Conservation (phyloP, 2,329 filamentous ascomycete species). For the Pseudopithomyces maydicus region DNA sequence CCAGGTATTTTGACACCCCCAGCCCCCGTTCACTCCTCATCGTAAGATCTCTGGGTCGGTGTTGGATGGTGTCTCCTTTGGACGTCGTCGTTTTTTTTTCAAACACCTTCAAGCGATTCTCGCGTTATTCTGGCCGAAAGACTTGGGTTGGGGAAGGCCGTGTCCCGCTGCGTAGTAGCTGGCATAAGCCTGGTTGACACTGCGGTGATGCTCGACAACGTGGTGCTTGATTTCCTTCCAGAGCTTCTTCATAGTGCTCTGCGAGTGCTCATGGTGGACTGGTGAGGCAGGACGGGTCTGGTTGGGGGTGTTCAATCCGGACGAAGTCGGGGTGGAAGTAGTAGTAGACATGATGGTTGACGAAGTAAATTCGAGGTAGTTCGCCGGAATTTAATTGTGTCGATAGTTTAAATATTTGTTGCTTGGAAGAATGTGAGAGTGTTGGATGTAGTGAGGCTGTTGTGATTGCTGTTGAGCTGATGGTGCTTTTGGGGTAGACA, state of each 20-base stretch:
- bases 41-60: background rate
- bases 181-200: slow-evolving; percentile 34
- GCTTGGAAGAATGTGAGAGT: background rate
- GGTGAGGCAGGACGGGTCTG: slow-evolving; percentile 6
- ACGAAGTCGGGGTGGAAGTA: slow-evolving; percentile 6
- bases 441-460: background rate
- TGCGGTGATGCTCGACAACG: slow-evolving; percentile 35
- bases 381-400: background rate
- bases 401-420: background rate
- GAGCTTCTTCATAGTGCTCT: slow-evolving; percentile 33
- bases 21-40: background rate
- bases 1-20: too few relatives aligned
- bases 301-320: background rate
- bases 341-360: background rate
- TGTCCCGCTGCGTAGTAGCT: slow-evolving; percentile 27
- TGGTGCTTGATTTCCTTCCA: slow-evolving; percentile 34
- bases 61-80: background rate
- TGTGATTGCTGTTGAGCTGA: slow-evolving; percentile 7
- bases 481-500: background rate
- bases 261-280: slow-evolving; percentile 25
- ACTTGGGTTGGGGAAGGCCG: background rate
- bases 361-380: background rate
- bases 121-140: background rate
- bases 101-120: background rate
- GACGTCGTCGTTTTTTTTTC: background rate